Evolutionary conservation across 2,329 filamentous ascomycete species (phyloP), one percentile per base, ranked within the genome.

Genomic region (Didymella glomerata): DNA sequence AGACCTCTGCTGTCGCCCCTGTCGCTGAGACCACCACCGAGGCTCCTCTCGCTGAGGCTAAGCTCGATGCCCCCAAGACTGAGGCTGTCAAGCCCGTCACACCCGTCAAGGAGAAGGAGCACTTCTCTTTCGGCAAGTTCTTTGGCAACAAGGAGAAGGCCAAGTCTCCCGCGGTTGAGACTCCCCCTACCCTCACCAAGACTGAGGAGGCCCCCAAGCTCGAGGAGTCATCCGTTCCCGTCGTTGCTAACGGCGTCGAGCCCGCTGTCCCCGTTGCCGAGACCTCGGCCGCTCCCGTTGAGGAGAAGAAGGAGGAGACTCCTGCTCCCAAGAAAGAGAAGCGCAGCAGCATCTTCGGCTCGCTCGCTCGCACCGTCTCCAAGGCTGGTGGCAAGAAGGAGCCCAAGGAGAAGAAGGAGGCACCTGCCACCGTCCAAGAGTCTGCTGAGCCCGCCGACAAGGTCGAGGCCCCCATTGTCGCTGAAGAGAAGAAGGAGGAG

Each of bases 281-380:
- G 68, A 62, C 77, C 61, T 79, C 81, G 67, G 78, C 73, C 64
- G 76, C 84, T 61, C 76, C 65, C n/a, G 63, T 67, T 49, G 81
- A 82, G 48, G 68, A 70, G 63, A 61, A 69, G 57, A 65, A 68
- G 57, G 66, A 69, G 53, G 64, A 67, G 66, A 77, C 83, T 63
- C 77, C 79, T 52, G 82, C 84, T 9, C 65, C 71, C 46, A 74
- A 83, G 68, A 92, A 91, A 85, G 85, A 86, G 80, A 96, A 96
- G 90, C 90, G 92, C 79, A 87, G 88, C 81, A 94, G 91, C 67
- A 89, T 93, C 73, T 96, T 96, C 79, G 87, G 86, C 69, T 88
- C 88, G 72, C 86, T 91, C 72, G 85, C 77, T 66, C 78, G 78
- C 66, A 76, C 74, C 28, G 70, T 76, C 66, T 77, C 74, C 75